Base-by-base conservation (phyloP, 2,329 filamentous ascomycete species). In the Bipolaris gigantea region DNA sequence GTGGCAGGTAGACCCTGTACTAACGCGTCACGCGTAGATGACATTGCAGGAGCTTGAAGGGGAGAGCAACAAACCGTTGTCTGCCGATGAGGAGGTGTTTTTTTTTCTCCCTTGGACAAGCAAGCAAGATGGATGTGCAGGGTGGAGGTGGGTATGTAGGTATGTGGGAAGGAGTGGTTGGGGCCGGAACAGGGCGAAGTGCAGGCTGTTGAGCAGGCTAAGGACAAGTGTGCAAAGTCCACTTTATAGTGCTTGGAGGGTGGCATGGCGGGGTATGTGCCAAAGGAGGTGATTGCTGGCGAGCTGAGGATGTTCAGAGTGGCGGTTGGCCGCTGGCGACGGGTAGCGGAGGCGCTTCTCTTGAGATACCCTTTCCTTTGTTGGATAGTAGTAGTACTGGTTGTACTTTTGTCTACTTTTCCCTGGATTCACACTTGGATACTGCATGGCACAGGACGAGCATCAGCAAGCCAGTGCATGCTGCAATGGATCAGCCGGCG, bases 311-410 rank as follows among this genome's bases (percentile, higher is more conserved):
- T 50, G 27, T 30, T 30, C 10, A 30, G 27, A 30, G 10, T 30
- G 27, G 27, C 27, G 27, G 27, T 48, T 18, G 40, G 27, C 2
- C 2, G 7, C 7, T 25, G 6, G 25, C 7, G 7, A 43, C 45
- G 50, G 30, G 44, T 42, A 41, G 50, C 39, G 33, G 48, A 32
- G 38, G 50, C 42, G 48, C 40, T 58, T 56, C 55, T 65, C 55
- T 61, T 59, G 56, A 62, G 66, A 70, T 69, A 69, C 62, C 65
- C 38, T 40, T 40, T 40, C 27, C 66, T 63, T 64, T 64, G 61
- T 58, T 65, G 57, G 25, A 27, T 27, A 27, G 3, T 39, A 19
- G 11, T 40, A 48, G 21, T 53, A 4, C 9, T n/a, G n/a, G n/a
- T n/a, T 16, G 33, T 16, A 35, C 11, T 35, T 35, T 35, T n/a